Conservation (phyloP, 108 stramenopile species). For the Chaetoceros tenuissimus region DNA sequence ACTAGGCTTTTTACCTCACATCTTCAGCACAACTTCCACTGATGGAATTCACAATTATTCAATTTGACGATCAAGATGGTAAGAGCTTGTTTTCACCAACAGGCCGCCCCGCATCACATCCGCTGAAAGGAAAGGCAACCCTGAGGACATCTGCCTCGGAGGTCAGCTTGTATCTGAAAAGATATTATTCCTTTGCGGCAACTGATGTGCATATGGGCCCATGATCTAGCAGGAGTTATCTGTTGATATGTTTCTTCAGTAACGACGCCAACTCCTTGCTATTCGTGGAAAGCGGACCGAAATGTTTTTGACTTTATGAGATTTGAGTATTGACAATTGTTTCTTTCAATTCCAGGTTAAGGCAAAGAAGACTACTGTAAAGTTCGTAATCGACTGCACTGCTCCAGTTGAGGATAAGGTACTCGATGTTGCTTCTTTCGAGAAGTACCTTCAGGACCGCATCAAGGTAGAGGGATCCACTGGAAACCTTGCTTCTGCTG, state of each 20-base stretch:
- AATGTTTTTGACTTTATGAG: too few species aligned
- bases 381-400: slow-evolving; percentile 97
- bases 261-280: too few species aligned
- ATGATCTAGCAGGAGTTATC: slow-evolving; percentile 4
- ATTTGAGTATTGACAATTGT: too few species aligned
- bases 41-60: slow-evolving; percentile 1
- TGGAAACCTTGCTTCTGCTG: slow-evolving; percentile 54
- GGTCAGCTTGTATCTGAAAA: background rate
- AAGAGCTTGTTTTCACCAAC: slow-evolving; percentile 26
- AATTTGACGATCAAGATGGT: slow-evolving; percentile 19
- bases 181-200: slow-evolving; percentile 7
- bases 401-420: slow-evolving; percentile 97
- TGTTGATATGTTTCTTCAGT: background rate
- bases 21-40: too few species aligned
- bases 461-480: slow-evolving; percentile 93
- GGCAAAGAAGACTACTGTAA: slow-evolving; percentile 87
- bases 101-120: slow-evolving; percentile 21
- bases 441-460: slow-evolving; percentile 95
- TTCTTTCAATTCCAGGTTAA: slow-evolving; percentile 44
- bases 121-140: background rate
- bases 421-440: slow-evolving; percentile 94
- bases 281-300: too few species aligned
- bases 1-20: too few species aligned
- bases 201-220: slow-evolving; percentile 1
- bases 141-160: background rate